Evolutionary conservation across 2,329 filamentous ascomycete genomes (phyloP).

Genomic region (Penicillium sp.): DNA sequence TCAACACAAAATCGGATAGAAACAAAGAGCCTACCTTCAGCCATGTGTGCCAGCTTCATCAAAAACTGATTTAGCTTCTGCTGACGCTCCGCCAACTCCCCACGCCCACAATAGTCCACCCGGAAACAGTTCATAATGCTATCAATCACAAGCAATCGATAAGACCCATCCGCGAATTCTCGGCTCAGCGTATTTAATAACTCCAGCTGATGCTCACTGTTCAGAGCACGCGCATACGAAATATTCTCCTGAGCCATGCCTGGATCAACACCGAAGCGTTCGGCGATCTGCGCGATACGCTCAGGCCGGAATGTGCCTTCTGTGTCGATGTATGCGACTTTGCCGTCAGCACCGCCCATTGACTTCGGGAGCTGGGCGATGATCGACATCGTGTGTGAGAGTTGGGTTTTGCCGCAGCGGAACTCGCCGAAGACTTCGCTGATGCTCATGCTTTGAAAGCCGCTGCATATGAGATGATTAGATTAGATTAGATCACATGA

Average conservation of each 20-base stretch:
- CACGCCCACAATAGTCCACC: conserved; percentile 66
- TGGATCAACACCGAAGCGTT: conserved; percentile 63
- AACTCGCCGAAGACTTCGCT: conserved; percentile 53
- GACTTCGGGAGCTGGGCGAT: conserved; percentile 58
- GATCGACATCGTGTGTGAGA: conserved; percentile 69
- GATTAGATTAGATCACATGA: not conserved
- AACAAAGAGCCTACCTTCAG: conserved; percentile 51
- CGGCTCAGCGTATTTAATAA: conserved; percentile 62
- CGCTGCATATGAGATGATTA: conserved; percentile 42
- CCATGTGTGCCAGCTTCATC: conserved; percentile 64
- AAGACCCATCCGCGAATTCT: conserved; percentile 64
- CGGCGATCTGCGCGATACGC: conserved; percentile 66
- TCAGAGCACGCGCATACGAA: conserved; percentile 63
- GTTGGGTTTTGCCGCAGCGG: conserved; percentile 67
- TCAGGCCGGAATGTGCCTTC: conserved; percentile 69
- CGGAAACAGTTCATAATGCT: conserved; percentile 71
- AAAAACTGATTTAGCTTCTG: conserved; percentile 68
- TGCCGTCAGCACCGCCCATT: conserved; percentile 67
- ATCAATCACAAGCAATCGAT: conserved; percentile 67
- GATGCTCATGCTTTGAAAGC: conserved; percentile 70
- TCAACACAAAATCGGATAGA: not conserved
- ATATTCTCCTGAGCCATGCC: conserved; percentile 66
- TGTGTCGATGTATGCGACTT: conserved; percentile 69
- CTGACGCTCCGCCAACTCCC: conserved; percentile 68
- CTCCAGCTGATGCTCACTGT: conserved; percentile 68